A percentile compares a stretch with the other conserved stretches of the same genome.
Evolutionary conservation across 2,329 filamentous ascomycete genomes (phyloP).

Genomic region (Nigrospora oryzae): DNA sequence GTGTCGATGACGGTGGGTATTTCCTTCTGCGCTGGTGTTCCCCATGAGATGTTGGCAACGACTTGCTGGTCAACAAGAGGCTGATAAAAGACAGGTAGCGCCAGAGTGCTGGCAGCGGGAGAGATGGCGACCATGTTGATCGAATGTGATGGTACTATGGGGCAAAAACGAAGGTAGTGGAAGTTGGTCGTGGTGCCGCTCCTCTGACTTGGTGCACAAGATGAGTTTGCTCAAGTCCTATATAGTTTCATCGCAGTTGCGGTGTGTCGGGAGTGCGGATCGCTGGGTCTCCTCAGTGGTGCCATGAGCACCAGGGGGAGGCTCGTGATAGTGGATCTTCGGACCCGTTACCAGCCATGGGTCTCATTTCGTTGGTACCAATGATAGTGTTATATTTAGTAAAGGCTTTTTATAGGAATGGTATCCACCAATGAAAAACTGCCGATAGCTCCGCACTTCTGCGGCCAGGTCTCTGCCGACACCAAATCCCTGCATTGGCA

Average conservation of each 20-base stretch:
- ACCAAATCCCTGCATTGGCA: too few relatives aligned
- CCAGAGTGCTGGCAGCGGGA: conserved; percentile 1
- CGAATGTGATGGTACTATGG: neutral
- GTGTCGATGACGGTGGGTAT: conserved; percentile 3
- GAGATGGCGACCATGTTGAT: conserved; percentile 7
- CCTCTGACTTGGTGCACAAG: neutral
- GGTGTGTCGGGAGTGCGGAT: too few relatives aligned
- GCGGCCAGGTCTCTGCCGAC: too few relatives aligned
- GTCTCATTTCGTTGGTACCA: too few relatives aligned
- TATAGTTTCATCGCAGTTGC: neutral
- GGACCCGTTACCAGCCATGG: too few relatives aligned
- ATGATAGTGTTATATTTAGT: too few relatives aligned
- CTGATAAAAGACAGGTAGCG: conserved; percentile 2
- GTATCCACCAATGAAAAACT: too few relatives aligned
- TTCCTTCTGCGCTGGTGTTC: neutral
- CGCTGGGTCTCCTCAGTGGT: too few relatives aligned
- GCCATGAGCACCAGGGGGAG: too few relatives aligned
- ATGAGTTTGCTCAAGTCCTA: neutral
- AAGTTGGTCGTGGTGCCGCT: neutral
- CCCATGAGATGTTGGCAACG: conserved; percentile 4
- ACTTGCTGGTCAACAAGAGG: neutral
- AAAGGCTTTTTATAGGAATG: too few relatives aligned
- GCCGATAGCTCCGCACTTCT: too few relatives aligned
- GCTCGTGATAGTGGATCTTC: too few relatives aligned
- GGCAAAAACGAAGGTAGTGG: neutral